phyloP scores from a whole-genome alignment of 768 basidiomycete species.

The Russula ochroleuca region DNA sequence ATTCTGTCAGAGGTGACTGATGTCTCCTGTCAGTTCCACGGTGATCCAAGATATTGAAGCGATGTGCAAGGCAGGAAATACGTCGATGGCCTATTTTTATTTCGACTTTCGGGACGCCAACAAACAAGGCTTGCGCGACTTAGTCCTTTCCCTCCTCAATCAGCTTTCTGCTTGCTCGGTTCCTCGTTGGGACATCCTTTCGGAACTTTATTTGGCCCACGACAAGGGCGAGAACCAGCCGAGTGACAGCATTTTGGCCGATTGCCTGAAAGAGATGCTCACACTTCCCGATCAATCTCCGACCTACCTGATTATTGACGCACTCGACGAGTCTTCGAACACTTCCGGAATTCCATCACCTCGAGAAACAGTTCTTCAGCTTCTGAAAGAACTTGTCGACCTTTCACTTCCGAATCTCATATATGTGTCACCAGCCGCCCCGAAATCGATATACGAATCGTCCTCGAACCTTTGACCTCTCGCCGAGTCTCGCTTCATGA shows the following conservation, averaged over 20 bases:
- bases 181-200: background rate
- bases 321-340: slow-evolving; percentile 5
- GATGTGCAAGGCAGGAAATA: background rate
- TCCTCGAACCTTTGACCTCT: background rate
- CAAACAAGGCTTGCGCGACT: background rate
- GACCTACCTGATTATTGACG: slow-evolving; percentile 6
- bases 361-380: background rate
- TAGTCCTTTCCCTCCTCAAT: slow-evolving; percentile 2
- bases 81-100: slow-evolving; percentile 2
- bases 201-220: background rate
- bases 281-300: background rate
- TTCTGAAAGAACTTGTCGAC: background rate
- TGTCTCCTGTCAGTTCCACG: background rate
- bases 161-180: background rate
- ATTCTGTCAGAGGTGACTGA: background rate
- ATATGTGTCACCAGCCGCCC: slow-evolving; percentile 1
- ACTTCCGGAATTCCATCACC: background rate
- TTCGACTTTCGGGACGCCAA: background rate
- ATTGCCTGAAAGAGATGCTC: slow-evolving; percentile 12
- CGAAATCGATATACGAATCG: background rate
- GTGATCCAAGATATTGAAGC: slow-evolving; percentile 1
- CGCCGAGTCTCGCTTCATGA: background rate
- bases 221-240: background rate
- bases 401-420: background rate
- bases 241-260: background rate